Evolutionary conservation across 192 early-diverging fungal genomes (phyloP).

Genomic region (Gonapodya prolifera): DNA sequence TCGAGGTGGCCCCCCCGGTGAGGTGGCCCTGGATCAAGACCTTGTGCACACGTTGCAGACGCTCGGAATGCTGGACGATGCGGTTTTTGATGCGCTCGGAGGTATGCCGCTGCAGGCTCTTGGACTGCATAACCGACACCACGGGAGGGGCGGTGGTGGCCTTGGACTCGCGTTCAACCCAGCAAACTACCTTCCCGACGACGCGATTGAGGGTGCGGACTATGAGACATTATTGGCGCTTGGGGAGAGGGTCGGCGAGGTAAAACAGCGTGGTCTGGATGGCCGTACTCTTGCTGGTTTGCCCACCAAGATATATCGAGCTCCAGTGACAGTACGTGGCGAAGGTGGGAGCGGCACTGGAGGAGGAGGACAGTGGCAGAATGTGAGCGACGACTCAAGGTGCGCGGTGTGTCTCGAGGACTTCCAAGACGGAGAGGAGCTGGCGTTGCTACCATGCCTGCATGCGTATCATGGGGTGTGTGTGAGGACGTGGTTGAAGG

Average conservation of each 20-base stretch:
- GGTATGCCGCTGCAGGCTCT: not conserved
- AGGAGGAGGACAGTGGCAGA: not conserved
- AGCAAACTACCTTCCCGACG: constrained; percentile 4
- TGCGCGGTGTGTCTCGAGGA: not conserved
- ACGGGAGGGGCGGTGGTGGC: not conserved
- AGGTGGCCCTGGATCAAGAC: not conserved
- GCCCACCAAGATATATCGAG: not conserved
- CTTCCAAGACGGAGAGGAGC: not conserved
- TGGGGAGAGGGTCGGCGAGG: not conserved
- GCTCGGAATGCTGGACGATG: not conserved
- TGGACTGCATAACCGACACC: too few species aligned
- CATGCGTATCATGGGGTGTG: not conserved
- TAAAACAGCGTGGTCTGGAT: not conserved
- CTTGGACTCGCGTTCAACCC: not conserved
- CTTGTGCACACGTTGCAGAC: not conserved
- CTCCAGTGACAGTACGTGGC: too few species aligned
- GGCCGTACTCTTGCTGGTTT: not conserved
- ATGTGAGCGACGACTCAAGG: not conserved
- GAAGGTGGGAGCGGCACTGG: not conserved
- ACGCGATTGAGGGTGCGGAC: not conserved
- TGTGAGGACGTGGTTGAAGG: not conserved
- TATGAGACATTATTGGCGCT: not conserved
- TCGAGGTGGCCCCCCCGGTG: not conserved
- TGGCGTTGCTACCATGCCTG: not conserved
- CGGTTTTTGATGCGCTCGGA: not conserved